A percentile compares a stretch with the other conserved stretches of the same genome.
Conservation (phyloP, 2,329 filamentous ascomycete genomes). For the Aspergillus sp. region DNA sequence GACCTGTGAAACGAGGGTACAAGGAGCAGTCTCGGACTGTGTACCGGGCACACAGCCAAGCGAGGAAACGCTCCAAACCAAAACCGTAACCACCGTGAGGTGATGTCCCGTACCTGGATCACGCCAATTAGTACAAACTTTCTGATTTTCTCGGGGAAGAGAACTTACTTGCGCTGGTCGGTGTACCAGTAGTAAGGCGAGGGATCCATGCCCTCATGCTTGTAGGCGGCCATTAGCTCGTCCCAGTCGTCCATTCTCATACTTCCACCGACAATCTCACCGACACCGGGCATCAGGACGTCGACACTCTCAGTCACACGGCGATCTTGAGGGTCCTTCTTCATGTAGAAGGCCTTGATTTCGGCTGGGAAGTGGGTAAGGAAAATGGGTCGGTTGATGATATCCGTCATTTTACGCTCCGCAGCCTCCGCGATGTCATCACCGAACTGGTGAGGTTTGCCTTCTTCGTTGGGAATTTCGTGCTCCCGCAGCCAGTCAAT, state of each 20-base stretch:
- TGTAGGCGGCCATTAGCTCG: slow-evolving; percentile 84
- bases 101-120: slow-evolving; percentile 75
- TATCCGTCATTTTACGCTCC: slow-evolving; percentile 95
- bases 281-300: slow-evolving; percentile 84
- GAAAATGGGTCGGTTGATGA: slow-evolving; percentile 92
- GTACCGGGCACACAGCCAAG: slow-evolving; percentile 66
- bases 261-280: slow-evolving; percentile 92
- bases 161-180: slow-evolving; percentile 82
- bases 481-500: slow-evolving; percentile 92
- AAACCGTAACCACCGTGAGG: slow-evolving; percentile 93
- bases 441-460: slow-evolving; percentile 83
- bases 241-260: slow-evolving; percentile 96
- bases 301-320: slow-evolving; percentile 94
- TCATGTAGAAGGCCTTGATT: slow-evolving; percentile 99
- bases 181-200: slow-evolving; percentile 97
- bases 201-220: slow-evolving; percentile 80
- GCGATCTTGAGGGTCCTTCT: slow-evolving; percentile 74
- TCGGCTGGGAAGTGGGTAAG: slow-evolving; percentile 94
- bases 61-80: slow-evolving; percentile 78
- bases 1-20: slow-evolving; percentile 53
- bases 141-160: not conserved
- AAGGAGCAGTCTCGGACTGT: slow-evolving; percentile 60
- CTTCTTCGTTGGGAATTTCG: slow-evolving; percentile 90
- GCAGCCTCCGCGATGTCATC: slow-evolving; percentile 98
- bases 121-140: not conserved